Evolutionary conservation across 2,329 filamentous ascomycete species (phyloP).

Genomic region (Polychaeton citri): DNA sequence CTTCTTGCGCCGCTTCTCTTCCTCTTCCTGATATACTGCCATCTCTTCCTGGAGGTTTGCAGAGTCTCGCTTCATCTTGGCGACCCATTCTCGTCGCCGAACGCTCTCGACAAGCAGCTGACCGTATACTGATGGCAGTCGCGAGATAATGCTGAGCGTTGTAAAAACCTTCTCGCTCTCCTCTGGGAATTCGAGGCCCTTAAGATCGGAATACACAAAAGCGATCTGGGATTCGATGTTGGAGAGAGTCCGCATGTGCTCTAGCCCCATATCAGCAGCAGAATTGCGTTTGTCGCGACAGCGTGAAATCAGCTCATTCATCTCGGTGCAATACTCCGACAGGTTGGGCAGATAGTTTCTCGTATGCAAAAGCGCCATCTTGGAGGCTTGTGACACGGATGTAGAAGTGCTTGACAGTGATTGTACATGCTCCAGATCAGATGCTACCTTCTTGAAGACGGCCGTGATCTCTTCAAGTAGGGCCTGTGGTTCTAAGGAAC

Average conservation of each 20-base stretch:
- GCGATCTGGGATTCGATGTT: slow-evolving; percentile 64
- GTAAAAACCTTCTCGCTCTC: slow-evolving; percentile 73
- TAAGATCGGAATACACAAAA: slow-evolving; percentile 58
- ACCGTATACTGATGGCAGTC: slow-evolving; percentile 80
- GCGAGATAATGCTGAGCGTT: slow-evolving; percentile 63
- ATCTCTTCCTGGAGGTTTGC: slow-evolving; percentile 84
- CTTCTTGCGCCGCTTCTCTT: slow-evolving; percentile 72
- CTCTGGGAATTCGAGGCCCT: slow-evolving; percentile 55
- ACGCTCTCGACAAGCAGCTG: slow-evolving; percentile 79
- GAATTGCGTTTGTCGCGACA: slow-evolving; percentile 51
- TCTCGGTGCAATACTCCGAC: slow-evolving; percentile 42
- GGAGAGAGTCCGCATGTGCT: slow-evolving; percentile 72
- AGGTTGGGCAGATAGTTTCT: slow-evolving; percentile 50
- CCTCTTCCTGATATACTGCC: slow-evolving; percentile 82
- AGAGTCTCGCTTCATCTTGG: slow-evolving; percentile 80
- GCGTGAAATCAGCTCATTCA: slow-evolving; percentile 39
- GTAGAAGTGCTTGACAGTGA: slow-evolving; percentile 55
- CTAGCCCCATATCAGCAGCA: slow-evolving; percentile 51
- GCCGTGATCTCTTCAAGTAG: slow-evolving; percentile 76
- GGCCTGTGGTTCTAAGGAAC: slow-evolving; percentile 45
- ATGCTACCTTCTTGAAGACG: slow-evolving; percentile 71
- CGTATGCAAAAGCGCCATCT: slow-evolving; percentile 51
- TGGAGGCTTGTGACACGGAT: slow-evolving; percentile 46
- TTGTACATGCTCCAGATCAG: slow-evolving; percentile 68
- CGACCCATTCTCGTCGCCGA: slow-evolving; percentile 75